Base-by-base conservation (phyloP, 352 stramenopile species). In the Phytopythium ostracodes region DNA sequence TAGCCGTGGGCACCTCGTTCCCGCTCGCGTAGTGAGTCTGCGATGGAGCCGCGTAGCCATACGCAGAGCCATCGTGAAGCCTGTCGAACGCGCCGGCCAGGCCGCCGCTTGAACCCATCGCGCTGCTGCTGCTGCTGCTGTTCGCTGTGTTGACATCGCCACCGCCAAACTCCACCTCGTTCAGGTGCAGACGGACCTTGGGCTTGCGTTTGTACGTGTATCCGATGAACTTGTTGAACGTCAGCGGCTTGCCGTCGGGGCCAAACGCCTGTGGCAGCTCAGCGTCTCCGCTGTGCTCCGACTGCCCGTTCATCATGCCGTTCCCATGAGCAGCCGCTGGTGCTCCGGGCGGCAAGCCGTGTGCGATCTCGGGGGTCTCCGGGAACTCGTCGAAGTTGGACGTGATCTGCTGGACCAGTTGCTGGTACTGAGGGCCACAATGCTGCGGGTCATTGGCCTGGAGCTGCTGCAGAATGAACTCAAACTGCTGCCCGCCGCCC, bases 351-450 rank as follows among this genome's bases (percentile, higher is more conserved):
- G 47, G 64, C 20, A 52, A 49, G 20, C 52, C 42, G 3, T 64
- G 62, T 24, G 49, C 46, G n/a, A 58, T 25, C 17, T 47, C 42
- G 7, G 58, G 17, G 1, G 76, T 69, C 66, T 99, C 96, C 43
- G 97, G 84, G 76, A 99, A 99, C 33, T 98, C 96, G 73, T 99
- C 96, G 76, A 99, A 99, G 76, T 99, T 99, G 33, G 92, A 85
- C 44, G 96, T 99, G 49, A 98, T 90, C 67, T 93, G 82, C 20
- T 84, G 80, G 20, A 99, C 85, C 9, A 98, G 76, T 54, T 91
- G 78, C 56, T 92, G 75, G 66, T 98, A 98, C 59, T 79, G 75
- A 33, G 65, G 60, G 10, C 73, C 67, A 42, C 76, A 71, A 42
- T 85, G 66, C n/a, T 79, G 64, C 10, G 84, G 74, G 17, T 91